Percentiles rank a stretch among this genome's conserved stretches.
These are phyloP conservation scores for Trypanosoma platydactyli DNA, from an alignment of 208 protist genomes.

Conservation along the genomic window DNA sequence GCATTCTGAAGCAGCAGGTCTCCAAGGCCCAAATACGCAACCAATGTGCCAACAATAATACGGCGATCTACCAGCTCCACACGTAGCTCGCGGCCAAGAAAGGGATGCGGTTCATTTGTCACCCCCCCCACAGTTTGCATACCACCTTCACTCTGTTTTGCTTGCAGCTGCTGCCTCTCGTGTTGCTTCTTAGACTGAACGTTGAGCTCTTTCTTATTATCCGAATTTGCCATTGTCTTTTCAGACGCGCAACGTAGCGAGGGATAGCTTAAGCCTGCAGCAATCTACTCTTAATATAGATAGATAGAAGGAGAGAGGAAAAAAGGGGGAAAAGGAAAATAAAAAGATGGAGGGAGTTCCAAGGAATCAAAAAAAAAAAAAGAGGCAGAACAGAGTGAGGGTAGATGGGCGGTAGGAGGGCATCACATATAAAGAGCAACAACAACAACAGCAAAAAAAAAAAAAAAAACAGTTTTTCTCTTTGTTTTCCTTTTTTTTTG, in stretches of 20 bases:
- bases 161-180: not conserved
- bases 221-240: not conserved
- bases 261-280: no score
- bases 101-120: constrained; percentile 34
- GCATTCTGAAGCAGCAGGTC: constrained; percentile 65
- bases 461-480: not conserved
- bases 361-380: constrained; percentile 1
- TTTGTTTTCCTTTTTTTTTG: no score
- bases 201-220: constrained; percentile 1
- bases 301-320: not conserved
- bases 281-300: not conserved
- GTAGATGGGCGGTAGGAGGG: not conserved
- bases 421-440: constrained; percentile 5
- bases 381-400: not conserved
- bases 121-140: not conserved
- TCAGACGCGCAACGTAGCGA: not conserved
- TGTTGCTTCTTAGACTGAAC: not conserved
- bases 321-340: no score
- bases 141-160: constrained; percentile 3
- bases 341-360: not conserved
- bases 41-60: constrained; percentile 64
- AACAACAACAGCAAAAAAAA: constrained; percentile 20
- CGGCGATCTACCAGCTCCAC: constrained; percentile 78
- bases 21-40: constrained; percentile 74
- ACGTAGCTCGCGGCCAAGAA: constrained; percentile 73